Base-by-base conservation (phyloP, 148 eudicot genomes). In the Mesembryanthemum crystallinum region DNA sequence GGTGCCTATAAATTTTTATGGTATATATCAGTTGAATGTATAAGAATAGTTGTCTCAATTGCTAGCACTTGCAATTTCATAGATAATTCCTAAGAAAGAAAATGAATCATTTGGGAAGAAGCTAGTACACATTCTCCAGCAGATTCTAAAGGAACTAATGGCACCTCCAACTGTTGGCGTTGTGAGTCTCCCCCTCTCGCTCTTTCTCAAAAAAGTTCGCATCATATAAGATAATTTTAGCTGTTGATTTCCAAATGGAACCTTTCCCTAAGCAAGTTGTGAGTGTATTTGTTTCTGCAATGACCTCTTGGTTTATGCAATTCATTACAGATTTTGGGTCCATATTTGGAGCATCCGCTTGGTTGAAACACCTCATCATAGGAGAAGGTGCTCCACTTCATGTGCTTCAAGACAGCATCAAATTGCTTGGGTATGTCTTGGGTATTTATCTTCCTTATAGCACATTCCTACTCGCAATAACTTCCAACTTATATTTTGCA, bases 121-220 rank as follows among this genome's bases (percentile, higher is more conserved):
- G 69, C 15, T 81, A 27, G 29, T 25, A 13, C 87, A 59, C 30
- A 9, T 86, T 62, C 29, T 88, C 35, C 84, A 77, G 79, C 90
- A 84, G 78, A 76, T 90, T 8, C 29, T 86, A 14, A 87, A 92
- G 72, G 97, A 90, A 79, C 47, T 94, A 59, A 45, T 77, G 80
- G 83, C 95, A 69, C 98, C 98, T 89, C 98, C 98, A 25, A 90
- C 94, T n/a, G 49, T 94, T 77, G 85, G 80, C 37, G 90, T 93
- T 39, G 98, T 94, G 68, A 90, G 96, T 87, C 69, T 57, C 59
- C 32, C 63, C 51, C 47, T 4, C 42, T 71, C 29, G 55, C 25
- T 67, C 30, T 67, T 6, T 3, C 20, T 14, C 39, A 35, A 35
- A 35, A 35, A 35, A 25, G 12, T 8, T 24, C 29, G 14, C 23